Percentiles rank a stretch among this genome's conserved stretches.
Conservation (phyloP, 2,329 filamentous ascomycete genomes). For the Biscogniauxia marginata region DNA sequence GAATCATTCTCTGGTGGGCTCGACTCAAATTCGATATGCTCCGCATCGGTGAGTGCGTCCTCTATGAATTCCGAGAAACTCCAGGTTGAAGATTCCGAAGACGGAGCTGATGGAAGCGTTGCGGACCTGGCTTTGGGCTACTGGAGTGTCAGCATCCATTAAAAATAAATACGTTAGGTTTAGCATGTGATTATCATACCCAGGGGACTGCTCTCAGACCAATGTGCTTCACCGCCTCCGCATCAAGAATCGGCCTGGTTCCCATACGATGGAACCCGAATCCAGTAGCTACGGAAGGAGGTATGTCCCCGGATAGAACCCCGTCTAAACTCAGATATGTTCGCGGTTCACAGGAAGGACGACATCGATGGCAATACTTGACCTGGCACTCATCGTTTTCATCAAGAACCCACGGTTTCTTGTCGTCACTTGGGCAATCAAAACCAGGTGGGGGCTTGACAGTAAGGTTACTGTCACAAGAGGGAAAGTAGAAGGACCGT, state of each 20-base stretch:
- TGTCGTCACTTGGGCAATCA: constrained; percentile 8
- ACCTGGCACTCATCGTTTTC: constrained; percentile 46
- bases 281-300: constrained; percentile 48
- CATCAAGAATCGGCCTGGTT: constrained; percentile 44
- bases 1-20: constrained; percentile 1
- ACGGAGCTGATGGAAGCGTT: constrained; percentile 3
- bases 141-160: constrained; percentile 10
- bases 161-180: background rate
- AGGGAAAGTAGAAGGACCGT: constrained; percentile 21
- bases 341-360: constrained; percentile 42
- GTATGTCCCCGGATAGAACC: constrained; percentile 49
- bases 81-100: constrained; percentile 5
- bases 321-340: constrained; percentile 50
- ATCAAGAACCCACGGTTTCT: constrained; percentile 39
- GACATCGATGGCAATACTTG: constrained; percentile 51
- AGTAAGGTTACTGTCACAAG: constrained; percentile 4
- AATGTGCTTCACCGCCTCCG: constrained; percentile 38
- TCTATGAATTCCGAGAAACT: constrained; percentile 9
- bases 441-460: constrained; percentile 18
- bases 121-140: constrained; percentile 7
- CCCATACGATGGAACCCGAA: constrained; percentile 50
- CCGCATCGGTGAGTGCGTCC: constrained; percentile 5
- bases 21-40: constrained; percentile 6
- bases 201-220: constrained; percentile 38
- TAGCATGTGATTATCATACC: constrained; percentile 29